phyloP scores from a whole-genome alignment of 2,329 filamentous ascomycete genomes.

The Tolypocladium album region DNA sequence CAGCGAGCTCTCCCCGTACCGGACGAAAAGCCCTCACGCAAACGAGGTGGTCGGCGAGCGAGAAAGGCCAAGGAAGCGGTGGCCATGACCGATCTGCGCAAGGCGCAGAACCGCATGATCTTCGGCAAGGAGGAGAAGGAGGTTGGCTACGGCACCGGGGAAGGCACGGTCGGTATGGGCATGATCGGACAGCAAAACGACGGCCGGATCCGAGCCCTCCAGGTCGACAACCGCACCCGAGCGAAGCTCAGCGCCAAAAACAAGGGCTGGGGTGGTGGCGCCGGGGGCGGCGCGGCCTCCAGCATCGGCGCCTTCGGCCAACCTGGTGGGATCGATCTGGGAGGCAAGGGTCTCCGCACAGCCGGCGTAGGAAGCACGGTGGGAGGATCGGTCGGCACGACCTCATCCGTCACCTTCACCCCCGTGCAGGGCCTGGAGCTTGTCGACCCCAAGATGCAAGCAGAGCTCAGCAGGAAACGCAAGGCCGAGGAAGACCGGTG shows the following conservation, averaged over 20 bases:
- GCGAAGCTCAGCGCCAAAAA: slow-evolving; percentile 93
- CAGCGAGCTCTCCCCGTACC: slow-evolving; percentile 79
- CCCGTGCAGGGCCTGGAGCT: slow-evolving; percentile 91
- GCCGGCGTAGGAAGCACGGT: slow-evolving; percentile 70
- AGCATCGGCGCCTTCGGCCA: slow-evolving; percentile 72
- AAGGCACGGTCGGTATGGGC: slow-evolving; percentile 77
- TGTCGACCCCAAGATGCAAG: slow-evolving; percentile 83
- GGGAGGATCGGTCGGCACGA: slow-evolving; percentile 54
- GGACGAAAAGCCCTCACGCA: slow-evolving; percentile 88
- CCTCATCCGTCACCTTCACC: slow-evolving; percentile 84
- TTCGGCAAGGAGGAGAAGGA: slow-evolving; percentile 95
- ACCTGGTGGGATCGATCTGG: slow-evolving; percentile 55
- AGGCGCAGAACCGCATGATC: slow-evolving; percentile 90
- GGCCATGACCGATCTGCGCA: slow-evolving; percentile 92
- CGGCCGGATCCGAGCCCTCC: slow-evolving; percentile 76
- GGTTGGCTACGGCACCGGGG: slow-evolving; percentile 79
- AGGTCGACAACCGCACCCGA: slow-evolving; percentile 86
- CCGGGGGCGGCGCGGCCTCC: slow-evolving; percentile 55
- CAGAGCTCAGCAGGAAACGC: slow-evolving; percentile 78
- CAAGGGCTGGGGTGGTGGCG: slow-evolving; percentile 81
- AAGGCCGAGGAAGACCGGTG: slow-evolving; percentile 92
- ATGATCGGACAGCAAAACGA: slow-evolving; percentile 90
- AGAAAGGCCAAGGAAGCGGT: slow-evolving; percentile 93
- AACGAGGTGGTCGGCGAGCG: slow-evolving; percentile 81
- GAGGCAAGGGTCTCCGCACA: slow-evolving; percentile 67